Conservation (phyloP, 305 asterid genomes). For the Fraxinus dipetala region DNA sequence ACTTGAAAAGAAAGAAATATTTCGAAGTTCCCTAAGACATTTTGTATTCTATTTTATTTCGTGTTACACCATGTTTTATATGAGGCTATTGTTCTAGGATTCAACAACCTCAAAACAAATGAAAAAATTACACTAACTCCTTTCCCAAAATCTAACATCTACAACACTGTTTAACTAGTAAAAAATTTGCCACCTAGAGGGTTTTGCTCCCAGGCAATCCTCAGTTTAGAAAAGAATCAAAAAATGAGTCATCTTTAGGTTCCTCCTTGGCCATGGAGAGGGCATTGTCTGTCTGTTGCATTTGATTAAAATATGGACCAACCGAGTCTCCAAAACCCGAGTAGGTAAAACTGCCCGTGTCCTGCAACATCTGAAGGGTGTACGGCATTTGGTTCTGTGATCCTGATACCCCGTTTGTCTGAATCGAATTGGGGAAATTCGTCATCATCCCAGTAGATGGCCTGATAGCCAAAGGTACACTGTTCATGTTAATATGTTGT, state of each 20-base stretch:
- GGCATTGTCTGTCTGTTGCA: slow-evolving; percentile 29
- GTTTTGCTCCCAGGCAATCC: neutral
- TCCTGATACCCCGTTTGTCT: slow-evolving; percentile 23
- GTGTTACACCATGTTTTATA: slow-evolving; percentile 1
- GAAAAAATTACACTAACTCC: slow-evolving; percentile 22
- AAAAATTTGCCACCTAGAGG: neutral
- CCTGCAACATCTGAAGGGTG: slow-evolving; percentile 65
- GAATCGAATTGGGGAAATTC: slow-evolving; percentile 30
- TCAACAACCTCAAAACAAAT: slow-evolving; percentile 26
- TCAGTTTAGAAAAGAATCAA: slow-evolving; percentile 49
- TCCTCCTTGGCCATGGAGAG: slow-evolving; percentile 48
- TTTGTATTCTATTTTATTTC: neutral
- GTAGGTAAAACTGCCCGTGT: slow-evolving; percentile 34
- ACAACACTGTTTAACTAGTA: slow-evolving; percentile 20
- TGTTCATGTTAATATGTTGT: slow-evolving; percentile 32
- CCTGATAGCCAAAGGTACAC: slow-evolving; percentile 31
- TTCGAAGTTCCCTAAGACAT: neutral
- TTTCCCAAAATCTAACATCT: slow-evolving; percentile 11
- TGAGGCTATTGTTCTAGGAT: neutral
- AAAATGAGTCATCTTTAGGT: slow-evolving; percentile 56
- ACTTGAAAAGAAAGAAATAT: neutral
- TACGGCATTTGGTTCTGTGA: slow-evolving; percentile 48
- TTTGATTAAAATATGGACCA: slow-evolving; percentile 27
- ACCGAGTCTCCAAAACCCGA: slow-evolving; percentile 37
- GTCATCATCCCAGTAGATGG: slow-evolving; percentile 50